A percentile compares a stretch with the other conserved stretches of the same genome.
phyloP scores from a whole-genome alignment of 78 protist species.

The Polysphondylium violaceum region DNA sequence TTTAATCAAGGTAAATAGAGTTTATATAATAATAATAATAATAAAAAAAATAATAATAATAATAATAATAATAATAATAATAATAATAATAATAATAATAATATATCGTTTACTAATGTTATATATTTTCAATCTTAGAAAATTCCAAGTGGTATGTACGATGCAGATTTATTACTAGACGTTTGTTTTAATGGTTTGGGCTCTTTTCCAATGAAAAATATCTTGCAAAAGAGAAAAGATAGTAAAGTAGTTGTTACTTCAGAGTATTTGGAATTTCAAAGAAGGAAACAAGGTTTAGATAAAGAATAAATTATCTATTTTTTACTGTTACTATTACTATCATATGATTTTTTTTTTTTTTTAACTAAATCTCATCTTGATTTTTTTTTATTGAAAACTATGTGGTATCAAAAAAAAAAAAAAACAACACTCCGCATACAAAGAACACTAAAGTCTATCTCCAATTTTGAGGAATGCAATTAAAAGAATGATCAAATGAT shows the following conservation, averaged over 20 bases:
- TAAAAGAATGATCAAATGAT: no score
- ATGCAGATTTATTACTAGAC: conserved; percentile 55
- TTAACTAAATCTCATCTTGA: no score
- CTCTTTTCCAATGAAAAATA: conserved; percentile 49
- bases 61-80: background rate
- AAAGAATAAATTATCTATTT: no score
- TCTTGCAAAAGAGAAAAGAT: conserved; percentile 49
- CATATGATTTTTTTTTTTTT: no score
- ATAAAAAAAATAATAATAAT: background rate
- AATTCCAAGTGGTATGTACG: conserved; percentile 43
- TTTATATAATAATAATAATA: no score
- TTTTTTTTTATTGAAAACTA: no score
- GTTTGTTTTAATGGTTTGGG: conserved; percentile 50
- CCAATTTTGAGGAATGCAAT: no score
- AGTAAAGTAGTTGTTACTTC: conserved; percentile 34
- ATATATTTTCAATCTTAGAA: background rate
- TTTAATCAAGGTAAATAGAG: conserved; percentile 34
- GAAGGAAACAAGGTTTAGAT: conserved; percentile 3
- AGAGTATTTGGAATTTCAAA: conserved; percentile 59
- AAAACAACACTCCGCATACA: no score
- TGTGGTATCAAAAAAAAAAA: no score
- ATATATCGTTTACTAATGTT: background rate
- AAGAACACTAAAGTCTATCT: no score
- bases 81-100: background rate
- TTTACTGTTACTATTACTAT: no score